Evolutionary conservation across 306 rosid genomes (phyloP).

Genomic region (Crotalaria pallida): DNA sequence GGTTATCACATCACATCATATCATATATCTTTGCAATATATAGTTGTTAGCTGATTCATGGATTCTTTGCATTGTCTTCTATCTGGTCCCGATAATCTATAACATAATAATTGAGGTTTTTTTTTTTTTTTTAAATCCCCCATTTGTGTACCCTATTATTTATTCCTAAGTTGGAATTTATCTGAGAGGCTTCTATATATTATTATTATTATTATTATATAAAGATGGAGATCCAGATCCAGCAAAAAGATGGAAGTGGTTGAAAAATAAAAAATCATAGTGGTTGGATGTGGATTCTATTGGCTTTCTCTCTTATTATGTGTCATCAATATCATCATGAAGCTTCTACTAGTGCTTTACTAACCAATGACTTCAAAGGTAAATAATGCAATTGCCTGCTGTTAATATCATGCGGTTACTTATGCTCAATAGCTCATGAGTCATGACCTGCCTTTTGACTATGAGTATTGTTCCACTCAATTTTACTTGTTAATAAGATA

Average conservation of each 20-base stretch:
- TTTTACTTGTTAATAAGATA: no score
- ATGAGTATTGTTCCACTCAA: neutral
- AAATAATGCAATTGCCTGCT: neutral
- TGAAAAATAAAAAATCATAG: constrained; percentile 29
- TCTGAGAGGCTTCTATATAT: neutral
- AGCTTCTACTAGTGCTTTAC: neutral
- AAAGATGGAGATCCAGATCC: constrained; percentile 4
- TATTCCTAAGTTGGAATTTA: constrained; percentile 16
- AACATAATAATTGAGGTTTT: neutral
- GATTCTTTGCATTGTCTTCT: constrained; percentile 14
- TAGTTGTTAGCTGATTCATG: neutral
- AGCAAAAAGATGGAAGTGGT: constrained; percentile 32
- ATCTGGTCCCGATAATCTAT: neutral
- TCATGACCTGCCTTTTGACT: neutral
- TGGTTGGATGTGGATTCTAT: constrained; percentile 32
- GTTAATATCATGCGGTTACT: neutral
- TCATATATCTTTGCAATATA: neutral
- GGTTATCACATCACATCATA: constrained; percentile 6
- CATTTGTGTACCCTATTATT: neutral
- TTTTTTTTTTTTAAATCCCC: neutral
- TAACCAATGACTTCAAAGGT: constrained; percentile 3
- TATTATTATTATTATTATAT: no score
- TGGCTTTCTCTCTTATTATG: neutral
- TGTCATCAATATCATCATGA: constrained; percentile 10
- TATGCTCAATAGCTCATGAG: neutral